These are phyloP conservation scores for Cladophialophora bantiana DNA, from an alignment of 2,329 filamentous ascomycete species.

Conservation along the genomic window DNA sequence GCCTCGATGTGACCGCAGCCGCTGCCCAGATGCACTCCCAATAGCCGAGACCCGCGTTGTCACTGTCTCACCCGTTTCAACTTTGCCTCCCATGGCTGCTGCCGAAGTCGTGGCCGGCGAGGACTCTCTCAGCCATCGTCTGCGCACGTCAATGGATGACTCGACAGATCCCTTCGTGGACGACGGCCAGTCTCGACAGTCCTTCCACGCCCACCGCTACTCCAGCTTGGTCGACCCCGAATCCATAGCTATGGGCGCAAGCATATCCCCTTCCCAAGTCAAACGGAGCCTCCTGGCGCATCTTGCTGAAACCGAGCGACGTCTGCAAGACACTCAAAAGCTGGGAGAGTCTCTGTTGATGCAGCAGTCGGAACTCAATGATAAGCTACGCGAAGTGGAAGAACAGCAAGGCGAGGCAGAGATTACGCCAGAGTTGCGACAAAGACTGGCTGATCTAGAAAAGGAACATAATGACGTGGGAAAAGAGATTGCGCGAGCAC, in stretches of 20 bases:
- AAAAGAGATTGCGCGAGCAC: conserved; percentile 84
- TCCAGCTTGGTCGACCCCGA: conserved; percentile 79
- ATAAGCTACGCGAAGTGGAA: conserved; percentile 84
- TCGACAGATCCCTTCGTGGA: conserved; percentile 51
- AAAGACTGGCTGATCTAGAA: conserved; percentile 85
- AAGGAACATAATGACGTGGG: conserved; percentile 95
- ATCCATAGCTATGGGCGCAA: conserved; percentile 77
- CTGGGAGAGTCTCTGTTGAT: conserved; percentile 86
- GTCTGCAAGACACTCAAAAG: conserved; percentile 88
- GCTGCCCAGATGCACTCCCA: conserved; percentile 13
- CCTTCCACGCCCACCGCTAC: conserved; percentile 68
- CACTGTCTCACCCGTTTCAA: conserved; percentile 12
- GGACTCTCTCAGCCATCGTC: conserved; percentile 22
- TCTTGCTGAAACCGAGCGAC: conserved; percentile 87
- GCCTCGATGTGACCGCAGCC: conserved; percentile 25
- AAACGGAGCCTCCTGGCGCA: conserved; percentile 90
- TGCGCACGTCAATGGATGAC: conserved; percentile 32
- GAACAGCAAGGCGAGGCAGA: conserved; percentile 77
- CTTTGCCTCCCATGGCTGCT: conserved; percentile 29
- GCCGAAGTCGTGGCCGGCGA: conserved; percentile 29
- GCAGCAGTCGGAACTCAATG: conserved; percentile 82
- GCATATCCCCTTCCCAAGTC: conserved; percentile 81
- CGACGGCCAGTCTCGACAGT: conserved; percentile 43
- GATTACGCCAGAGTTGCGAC: conserved; percentile 80
- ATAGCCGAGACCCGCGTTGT: conserved; percentile 5